Evolutionary conservation across 1,139 yeast genomes (phyloP), one percentile per base, ranked within the genome.

Genomic region (Cylindricascospora bacillispora): DNA sequence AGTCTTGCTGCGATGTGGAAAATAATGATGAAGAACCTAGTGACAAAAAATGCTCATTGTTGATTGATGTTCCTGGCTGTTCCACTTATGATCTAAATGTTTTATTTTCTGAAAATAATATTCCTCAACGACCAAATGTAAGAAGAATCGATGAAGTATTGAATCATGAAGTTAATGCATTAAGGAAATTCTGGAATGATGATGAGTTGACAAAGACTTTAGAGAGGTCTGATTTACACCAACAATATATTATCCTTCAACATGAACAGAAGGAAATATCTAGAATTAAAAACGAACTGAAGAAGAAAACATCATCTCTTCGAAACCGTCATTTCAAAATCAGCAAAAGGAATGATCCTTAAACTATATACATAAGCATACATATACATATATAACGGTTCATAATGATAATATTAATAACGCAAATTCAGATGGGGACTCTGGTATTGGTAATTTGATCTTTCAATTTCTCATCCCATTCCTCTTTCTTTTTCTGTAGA

Each of bases 381-480:
- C 10, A 18, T 18, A 18, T 18, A 18, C 21, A 18, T 18, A 10
- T 18, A 18, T 18, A 18, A 7, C 7, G 7, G 10, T 18, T 7
- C 7, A 18, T 18, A 18, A 18, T 18, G 21, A 7, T 18, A 7
- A 10, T 10, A 23, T 7, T 11, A 12, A 15, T 22, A 23, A 4
- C 13, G 21, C n/a, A 15, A 13, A 26, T 21, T 36, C 33, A 46
- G 15, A 45, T 37, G 4, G 48, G 44, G 3, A 39, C 39, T 39
- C 67, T 60, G 6, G 81, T 70, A 35, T 67, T 64, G 2, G 67
- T 65, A 15, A 85, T 77, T 52, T 83, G 95, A 47, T 77, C 68
- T 43, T 73, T 70, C 25, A 85, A 62, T 38, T 68, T 73, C 12
- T 62, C 67, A 44, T 76, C 80, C 92, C 93, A 81, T 41, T 72